phyloP scores from a whole-genome alignment of 257 asterid species.

The Ilex asprella region DNA sequence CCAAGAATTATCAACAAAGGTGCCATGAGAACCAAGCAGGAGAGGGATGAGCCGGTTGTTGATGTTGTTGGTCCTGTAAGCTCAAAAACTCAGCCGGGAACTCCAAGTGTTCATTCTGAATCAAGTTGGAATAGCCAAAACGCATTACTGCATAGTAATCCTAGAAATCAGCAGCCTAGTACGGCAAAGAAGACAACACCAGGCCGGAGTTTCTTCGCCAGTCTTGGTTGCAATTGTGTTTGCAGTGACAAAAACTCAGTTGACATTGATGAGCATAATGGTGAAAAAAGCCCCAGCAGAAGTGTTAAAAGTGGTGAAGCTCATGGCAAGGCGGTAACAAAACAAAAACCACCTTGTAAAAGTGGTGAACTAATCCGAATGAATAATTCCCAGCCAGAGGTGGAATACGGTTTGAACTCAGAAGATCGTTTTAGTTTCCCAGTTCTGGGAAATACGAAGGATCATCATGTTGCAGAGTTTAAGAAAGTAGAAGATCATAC shows the following conservation, averaged over 20 bases:
- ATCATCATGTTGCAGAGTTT: slow-evolving; percentile 8
- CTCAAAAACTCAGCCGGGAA: slow-evolving; percentile 15
- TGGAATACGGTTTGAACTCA: slow-evolving; percentile 10
- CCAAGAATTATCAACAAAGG: slow-evolving; percentile 15
- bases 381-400: slow-evolving; percentile 6
- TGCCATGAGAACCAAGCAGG: slow-evolving; percentile 11
- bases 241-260: slow-evolving; percentile 49
- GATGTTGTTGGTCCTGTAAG: slow-evolving; percentile 16
- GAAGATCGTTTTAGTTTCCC: slow-evolving; percentile 23
- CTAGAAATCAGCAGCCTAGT: slow-evolving; percentile 30
- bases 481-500: slow-evolving; percentile 12
- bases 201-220: slow-evolving; percentile 42
- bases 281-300: slow-evolving; percentile 17
- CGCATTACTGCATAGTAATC: slow-evolving; percentile 27
- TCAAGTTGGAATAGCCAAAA: slow-evolving; percentile 57
- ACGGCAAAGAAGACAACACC: slow-evolving; percentile 23
- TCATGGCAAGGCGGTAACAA: slow-evolving; percentile 9
- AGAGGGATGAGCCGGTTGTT: slow-evolving; percentile 27
- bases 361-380: slow-evolving; percentile 1
- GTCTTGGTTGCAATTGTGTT: slow-evolving; percentile 54
- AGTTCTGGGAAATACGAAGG: slow-evolving; percentile 13
- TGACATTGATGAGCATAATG: slow-evolving; percentile 20
- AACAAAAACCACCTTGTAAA: slow-evolving; percentile 6
- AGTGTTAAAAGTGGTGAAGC: slow-evolving; percentile 9
- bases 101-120: slow-evolving; percentile 56